Evolutionary conservation across 1,284 basidiomycete species (phyloP), one percentile per base, ranked within the genome.

Genomic region (Puccinia novopanici): DNA sequence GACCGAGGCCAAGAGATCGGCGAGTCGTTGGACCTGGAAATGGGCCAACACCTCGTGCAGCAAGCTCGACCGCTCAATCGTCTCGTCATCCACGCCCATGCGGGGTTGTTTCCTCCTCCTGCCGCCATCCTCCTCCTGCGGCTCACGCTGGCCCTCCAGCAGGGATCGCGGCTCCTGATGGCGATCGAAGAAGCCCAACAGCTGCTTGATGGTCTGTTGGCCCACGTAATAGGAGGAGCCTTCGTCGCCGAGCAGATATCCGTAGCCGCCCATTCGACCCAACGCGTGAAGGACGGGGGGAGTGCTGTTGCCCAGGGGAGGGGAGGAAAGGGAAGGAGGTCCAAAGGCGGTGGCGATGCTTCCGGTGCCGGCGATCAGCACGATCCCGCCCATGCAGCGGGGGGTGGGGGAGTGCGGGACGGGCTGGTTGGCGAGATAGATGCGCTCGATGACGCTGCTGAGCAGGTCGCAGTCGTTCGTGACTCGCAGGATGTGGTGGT

Each of bases 301-400:
- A 2, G 27, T n/a, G 22, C 12, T 3, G 34, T 4, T 15, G 19
- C 45, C 45, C 45, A 17, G 34, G 59, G 5, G 17, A 15, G 17
- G 17, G 19, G 13, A 2, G 59, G 34, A 12, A 2, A 9, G 2
- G 15, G 34, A 5, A 37, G 13, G 2, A 15, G 77, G 77, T 34
- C 37, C 45, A 57, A 70, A 79, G 24, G 68, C 67, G 8, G 68
- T 79, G 8, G 55, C 77, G 30, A 71, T 79, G 30, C 77, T 79
- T 42, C 77, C 77, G 4, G 77, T 79, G 0, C 77, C 77, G n/a
- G 77, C 77, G 48, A 79, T 79, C 37, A 79, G 52, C n/a, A 79
- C 77, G 12, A 79, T 72, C 3, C 77, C 77, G 12, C 77, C 77
- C 45, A 30, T 15, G 52, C 68, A 72, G n/a, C 30, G 24, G 13